A percentile compares a stretch with the other conserved stretches of the same genome.
These are phyloP conservation scores for Porogramme epimiltina DNA, from an alignment of 1,284 basidiomycete genomes.

Conservation along the genomic window DNA sequence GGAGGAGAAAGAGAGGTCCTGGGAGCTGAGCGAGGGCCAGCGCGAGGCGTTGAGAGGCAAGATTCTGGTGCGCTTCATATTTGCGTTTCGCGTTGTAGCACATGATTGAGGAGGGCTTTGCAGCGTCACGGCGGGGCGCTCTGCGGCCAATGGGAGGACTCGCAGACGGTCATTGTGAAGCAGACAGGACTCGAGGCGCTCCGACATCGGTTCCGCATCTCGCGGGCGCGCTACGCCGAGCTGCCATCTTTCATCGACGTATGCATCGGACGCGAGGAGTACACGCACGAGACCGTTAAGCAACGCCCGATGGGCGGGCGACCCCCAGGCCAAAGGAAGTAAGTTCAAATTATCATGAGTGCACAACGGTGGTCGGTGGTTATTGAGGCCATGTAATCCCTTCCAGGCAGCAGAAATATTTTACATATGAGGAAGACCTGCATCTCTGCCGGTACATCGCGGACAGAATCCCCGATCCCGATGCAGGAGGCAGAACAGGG, in stretches of 20 bases:
- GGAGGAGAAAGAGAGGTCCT: background rate
- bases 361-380: no score
- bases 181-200: constrained; percentile 12
- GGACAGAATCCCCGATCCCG: constrained; percentile 65
- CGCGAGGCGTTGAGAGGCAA: background rate
- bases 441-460: constrained; percentile 72
- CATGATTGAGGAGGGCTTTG: background rate
- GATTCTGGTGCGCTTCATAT: constrained; percentile 9
- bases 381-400: no score
- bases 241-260: constrained; percentile 17
- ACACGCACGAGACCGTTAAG: constrained; percentile 10
- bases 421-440: constrained; percentile 68
- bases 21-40: background rate
- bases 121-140: constrained; percentile 23
- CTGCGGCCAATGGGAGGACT: constrained; percentile 2
- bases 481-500: constrained; percentile 70
- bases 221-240: constrained; percentile 18
- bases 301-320: constrained; percentile 18
- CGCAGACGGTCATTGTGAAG: constrained; percentile 23
- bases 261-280: constrained; percentile 21
- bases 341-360: no score
- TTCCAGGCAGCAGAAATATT: constrained; percentile 49
- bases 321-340: constrained; percentile 36
- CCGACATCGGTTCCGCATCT: constrained; percentile 6
- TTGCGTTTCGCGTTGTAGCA: background rate